phyloP scores from a whole-genome alignment of 768 basidiomycete species.

The Rhodocollybia butyracea region DNA sequence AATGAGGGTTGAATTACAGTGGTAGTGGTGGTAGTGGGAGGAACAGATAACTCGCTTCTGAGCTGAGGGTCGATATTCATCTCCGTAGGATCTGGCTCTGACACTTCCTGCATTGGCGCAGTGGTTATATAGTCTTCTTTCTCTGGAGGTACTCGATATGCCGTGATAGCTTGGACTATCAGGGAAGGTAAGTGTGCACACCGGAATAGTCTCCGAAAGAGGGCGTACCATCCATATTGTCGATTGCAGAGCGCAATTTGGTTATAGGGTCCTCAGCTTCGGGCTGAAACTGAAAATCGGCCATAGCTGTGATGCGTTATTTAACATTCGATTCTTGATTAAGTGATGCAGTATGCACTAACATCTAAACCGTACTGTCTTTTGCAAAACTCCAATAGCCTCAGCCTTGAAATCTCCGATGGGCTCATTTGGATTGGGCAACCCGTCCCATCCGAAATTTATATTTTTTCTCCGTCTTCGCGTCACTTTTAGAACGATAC shows the following conservation, averaged over 20 bases:
- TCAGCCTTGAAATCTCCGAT: slow-evolving; percentile 74
- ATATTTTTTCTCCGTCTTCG: slow-evolving; percentile 58
- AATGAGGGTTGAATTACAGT: slow-evolving; percentile 6
- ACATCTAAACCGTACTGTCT: slow-evolving; percentile 91
- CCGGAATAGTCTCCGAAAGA: neutral
- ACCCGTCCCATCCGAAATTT: slow-evolving; percentile 16
- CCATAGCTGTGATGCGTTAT: slow-evolving; percentile 64
- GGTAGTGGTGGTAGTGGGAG: neutral
- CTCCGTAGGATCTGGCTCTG: slow-evolving; percentile 14
- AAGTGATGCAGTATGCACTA: slow-evolving; percentile 25
- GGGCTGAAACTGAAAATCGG: slow-evolving; percentile 88
- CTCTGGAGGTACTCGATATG: slow-evolving; percentile 69
- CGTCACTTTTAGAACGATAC: slow-evolving; percentile 82
- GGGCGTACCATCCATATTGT: slow-evolving; percentile 73
- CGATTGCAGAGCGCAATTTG: slow-evolving; percentile 69
- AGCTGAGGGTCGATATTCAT: slow-evolving; percentile 54
- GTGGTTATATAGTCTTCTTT: slow-evolving; percentile 57
- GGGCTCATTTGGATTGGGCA: slow-evolving; percentile 20
- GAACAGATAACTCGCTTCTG: slow-evolving; percentile 18
- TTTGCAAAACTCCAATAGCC: slow-evolving; percentile 70
- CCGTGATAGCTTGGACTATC: slow-evolving; percentile 67
- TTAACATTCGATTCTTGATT: neutral
- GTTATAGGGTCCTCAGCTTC: slow-evolving; percentile 67
- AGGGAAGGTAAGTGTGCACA: neutral
- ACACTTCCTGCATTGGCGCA: slow-evolving; percentile 17